A percentile compares a stretch with the other conserved stretches of the same genome.
Conservation (phyloP, 331 rosid species). For the Cydonia oblonga region DNA sequence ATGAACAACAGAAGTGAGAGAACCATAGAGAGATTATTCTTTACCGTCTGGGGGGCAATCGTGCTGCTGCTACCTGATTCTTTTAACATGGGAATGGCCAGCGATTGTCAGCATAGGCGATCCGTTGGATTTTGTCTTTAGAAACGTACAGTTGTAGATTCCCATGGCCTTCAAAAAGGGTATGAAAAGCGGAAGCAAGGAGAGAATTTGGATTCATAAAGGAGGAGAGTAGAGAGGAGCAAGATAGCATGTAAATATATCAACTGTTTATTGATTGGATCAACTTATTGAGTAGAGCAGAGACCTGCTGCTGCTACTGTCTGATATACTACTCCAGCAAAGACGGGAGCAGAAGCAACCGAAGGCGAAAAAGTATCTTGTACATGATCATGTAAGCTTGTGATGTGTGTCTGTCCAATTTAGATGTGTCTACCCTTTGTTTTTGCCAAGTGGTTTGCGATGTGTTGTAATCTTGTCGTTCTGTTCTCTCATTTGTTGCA, state of each 20-base stretch:
- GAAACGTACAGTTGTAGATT: slow-evolving; percentile 18
- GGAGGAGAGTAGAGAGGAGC: slow-evolving; percentile 37
- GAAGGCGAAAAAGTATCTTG: slow-evolving; percentile 32
- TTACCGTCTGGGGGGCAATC: slow-evolving; percentile 19
- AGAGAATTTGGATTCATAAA: slow-evolving; percentile 17
- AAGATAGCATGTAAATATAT: slow-evolving; percentile 56
- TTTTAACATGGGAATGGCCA: slow-evolving; percentile 1
- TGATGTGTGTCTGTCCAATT: slow-evolving; percentile 21
- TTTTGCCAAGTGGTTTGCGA: slow-evolving; percentile 30
- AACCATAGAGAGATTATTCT: slow-evolving; percentile 9
- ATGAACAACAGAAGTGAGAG: slow-evolving; percentile 35
- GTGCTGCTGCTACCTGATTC: slow-evolving; percentile 17
- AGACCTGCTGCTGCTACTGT: slow-evolving; percentile 22
- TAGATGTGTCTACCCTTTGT: slow-evolving; percentile 20
- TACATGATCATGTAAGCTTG: slow-evolving; percentile 38
- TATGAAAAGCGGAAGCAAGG: slow-evolving; percentile 8
- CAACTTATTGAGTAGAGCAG: slow-evolving; percentile 26
- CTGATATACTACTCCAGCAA: slow-evolving; percentile 15
- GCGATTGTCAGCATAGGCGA: slow-evolving; percentile 13
- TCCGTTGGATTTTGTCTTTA: slow-evolving; percentile 9
- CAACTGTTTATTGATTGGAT: slow-evolving; percentile 26
- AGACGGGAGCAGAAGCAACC: slow-evolving; percentile 27
- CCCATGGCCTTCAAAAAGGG: slow-evolving; percentile 15
- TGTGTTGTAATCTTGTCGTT: slow-evolving; percentile 23
- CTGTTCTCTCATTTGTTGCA: slow-evolving; percentile 24